These are phyloP conservation scores for Ustilago curta DNA, from an alignment of 1,284 basidiomycete species.

Conservation along the genomic window DNA sequence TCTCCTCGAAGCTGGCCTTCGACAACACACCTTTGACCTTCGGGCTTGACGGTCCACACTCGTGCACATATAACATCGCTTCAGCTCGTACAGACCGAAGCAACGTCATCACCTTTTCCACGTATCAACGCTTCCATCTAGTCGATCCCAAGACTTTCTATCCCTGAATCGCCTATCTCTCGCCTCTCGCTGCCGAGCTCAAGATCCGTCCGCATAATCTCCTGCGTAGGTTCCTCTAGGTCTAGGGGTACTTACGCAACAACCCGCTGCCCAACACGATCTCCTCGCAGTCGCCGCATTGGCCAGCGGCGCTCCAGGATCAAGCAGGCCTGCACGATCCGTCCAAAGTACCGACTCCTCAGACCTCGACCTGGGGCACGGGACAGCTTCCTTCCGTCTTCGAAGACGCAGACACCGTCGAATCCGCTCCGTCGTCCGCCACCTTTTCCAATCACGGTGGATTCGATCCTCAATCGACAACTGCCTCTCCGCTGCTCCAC, in stretches of 20 bases:
- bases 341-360: slow-evolving; percentile 3
- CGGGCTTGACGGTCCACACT: background rate
- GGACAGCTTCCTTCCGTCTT: slow-evolving; percentile 41
- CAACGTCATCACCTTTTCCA: background rate
- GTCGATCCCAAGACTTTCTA: background rate
- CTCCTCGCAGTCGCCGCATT: slow-evolving; percentile 38
- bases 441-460: slow-evolving; percentile 23
- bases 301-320: slow-evolving; percentile 31
- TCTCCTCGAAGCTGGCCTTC: slow-evolving; percentile 37
- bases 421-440: slow-evolving; percentile 20
- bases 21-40: slow-evolving; percentile 4
- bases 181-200: background rate
- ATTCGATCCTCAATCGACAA: slow-evolving; percentile 15
- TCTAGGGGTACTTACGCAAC: slow-evolving; percentile 24
- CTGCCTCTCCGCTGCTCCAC: slow-evolving; percentile 22
- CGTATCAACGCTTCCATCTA: background rate
- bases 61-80: background rate
- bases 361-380: slow-evolving; percentile 10
- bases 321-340: slow-evolving; percentile 15
- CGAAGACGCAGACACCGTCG: slow-evolving; percentile 24
- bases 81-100: background rate
- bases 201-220: background rate
- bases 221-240: slow-evolving; percentile 34
- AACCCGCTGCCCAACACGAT: slow-evolving; percentile 36
- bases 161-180: too few species aligned